Conservation (phyloP, 257 asterid species). For the Lantana camara region DNA sequence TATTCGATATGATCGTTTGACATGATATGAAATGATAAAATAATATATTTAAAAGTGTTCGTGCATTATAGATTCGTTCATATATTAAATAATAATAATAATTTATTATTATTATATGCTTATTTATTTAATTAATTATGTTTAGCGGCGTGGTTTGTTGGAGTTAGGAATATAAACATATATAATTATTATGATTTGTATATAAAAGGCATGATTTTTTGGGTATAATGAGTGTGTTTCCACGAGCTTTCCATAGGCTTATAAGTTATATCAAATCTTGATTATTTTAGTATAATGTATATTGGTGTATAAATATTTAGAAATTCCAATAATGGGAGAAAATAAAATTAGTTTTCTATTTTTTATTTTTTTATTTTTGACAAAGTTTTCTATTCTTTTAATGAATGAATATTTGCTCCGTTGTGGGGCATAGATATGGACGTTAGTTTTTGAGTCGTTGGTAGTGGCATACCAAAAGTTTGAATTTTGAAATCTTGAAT, state of each 20-base stretch:
- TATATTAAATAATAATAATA: no score
- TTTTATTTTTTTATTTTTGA: no score
- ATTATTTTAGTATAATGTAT: no score
- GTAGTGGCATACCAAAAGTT: constrained; percentile 3
- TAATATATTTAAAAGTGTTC: no score
- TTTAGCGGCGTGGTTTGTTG: background rate
- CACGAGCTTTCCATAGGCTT: background rate
- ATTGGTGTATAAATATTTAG: no score
- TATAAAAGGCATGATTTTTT: background rate
- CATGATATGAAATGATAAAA: no score
- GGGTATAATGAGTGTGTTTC: background rate
- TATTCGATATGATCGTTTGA: no score
- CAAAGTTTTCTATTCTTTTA: constrained; percentile 20
- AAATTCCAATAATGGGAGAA: background rate
- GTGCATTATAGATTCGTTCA: no score
- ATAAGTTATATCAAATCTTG: no score
- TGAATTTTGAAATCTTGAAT: constrained; percentile 34
- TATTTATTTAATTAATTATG: background rate
- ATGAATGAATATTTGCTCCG: constrained; percentile 2
- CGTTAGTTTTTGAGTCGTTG: constrained; percentile 31
- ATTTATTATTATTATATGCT: background rate
- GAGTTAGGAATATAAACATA: background rate
- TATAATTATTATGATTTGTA: background rate
- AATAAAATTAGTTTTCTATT: background rate
- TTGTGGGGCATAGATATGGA: constrained; percentile 31